phyloP scores from a whole-genome alignment of 208 protist genomes.

The Balamuthia mandrillaris region DNA sequence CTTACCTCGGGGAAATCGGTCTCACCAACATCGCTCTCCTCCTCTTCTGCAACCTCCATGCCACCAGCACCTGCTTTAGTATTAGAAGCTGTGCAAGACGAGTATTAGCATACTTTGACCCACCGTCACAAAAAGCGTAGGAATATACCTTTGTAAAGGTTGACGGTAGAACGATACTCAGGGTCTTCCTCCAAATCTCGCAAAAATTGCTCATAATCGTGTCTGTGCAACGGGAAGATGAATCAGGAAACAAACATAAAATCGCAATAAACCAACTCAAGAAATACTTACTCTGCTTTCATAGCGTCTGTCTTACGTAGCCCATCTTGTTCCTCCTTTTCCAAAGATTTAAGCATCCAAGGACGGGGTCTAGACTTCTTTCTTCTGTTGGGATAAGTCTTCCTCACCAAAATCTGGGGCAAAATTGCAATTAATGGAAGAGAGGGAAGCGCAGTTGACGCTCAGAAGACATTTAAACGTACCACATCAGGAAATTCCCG shows the following conservation, averaged over 20 bases:
- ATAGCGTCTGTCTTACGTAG: background rate
- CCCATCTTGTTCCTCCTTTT: slow-evolving; percentile 37
- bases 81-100: background rate
- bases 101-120: background rate
- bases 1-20: background rate
- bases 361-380: slow-evolving; percentile 29
- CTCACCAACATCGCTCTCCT: too few species aligned
- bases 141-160: slow-evolving; percentile 67
- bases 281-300: background rate
- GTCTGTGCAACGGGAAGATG: background rate
- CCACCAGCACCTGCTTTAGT: background rate
- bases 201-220: slow-evolving; percentile 71
- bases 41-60: slow-evolving; percentile 1
- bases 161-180: slow-evolving; percentile 67
- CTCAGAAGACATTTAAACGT: background rate
- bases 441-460: background rate
- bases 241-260: slow-evolving; percentile 26
- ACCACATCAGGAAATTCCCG: slow-evolving; percentile 41
- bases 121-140: background rate
- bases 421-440: background rate
- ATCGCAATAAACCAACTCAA: slow-evolving; percentile 53
- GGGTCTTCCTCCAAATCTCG: slow-evolving; percentile 77
- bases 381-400: slow-evolving; percentile 50
- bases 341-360: slow-evolving; percentile 63
- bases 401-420: slow-evolving; percentile 55